Base-by-base conservation (phyloP, 2,329 filamentous ascomycete genomes). In the Simplicillium aogashimaense region DNA sequence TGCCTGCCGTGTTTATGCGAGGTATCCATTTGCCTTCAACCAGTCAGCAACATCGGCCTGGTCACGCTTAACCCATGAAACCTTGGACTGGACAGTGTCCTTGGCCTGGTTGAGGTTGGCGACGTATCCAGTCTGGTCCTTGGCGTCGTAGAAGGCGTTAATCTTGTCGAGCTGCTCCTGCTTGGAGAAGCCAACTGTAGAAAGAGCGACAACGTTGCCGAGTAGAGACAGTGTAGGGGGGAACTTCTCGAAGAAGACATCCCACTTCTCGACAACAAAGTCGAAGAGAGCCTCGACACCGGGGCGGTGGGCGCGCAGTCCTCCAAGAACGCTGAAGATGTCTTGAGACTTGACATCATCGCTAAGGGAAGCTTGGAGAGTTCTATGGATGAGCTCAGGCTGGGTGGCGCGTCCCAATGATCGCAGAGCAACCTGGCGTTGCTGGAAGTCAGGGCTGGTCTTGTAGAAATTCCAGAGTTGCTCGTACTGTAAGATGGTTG, bases 261-360 rank as follows among this genome's bases (percentile, higher is more conserved):
- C 84, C 88, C 90, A 97, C 65, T 94, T 92, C 49, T 80, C 72
- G 57, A 81, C 84, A 69, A 94, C 72, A 85, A 86, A 97, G 14
- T 60, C 63, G 74, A 84, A 95, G 42, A 95, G 73, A 7, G 84
- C 84, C 42, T 84, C 69, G 41, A 94, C 83, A 50, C 90, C 90
- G 34, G 80, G 78, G 7, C 78, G 67, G 56, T 94, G 86, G 39
- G 76, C 76, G 43, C 89, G 78, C 20, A 97, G 74, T 7, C 85
- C 85, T 29, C 78, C 76, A 31, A 92, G 76, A 2, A 90, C 89
- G 57, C 95, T 79, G 66, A 95, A 95, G 48, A 95, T 81, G 60
- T 97, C 90, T 61, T 95, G 90, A 48, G 85, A 87, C 70, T 94
- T 94, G 63, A 95, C 83, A 50, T 94, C 83, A 45, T 81, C 78